Base-by-base conservation (phyloP, 768 basidiomycete genomes). In the Phanerochaete sordida region DNA sequence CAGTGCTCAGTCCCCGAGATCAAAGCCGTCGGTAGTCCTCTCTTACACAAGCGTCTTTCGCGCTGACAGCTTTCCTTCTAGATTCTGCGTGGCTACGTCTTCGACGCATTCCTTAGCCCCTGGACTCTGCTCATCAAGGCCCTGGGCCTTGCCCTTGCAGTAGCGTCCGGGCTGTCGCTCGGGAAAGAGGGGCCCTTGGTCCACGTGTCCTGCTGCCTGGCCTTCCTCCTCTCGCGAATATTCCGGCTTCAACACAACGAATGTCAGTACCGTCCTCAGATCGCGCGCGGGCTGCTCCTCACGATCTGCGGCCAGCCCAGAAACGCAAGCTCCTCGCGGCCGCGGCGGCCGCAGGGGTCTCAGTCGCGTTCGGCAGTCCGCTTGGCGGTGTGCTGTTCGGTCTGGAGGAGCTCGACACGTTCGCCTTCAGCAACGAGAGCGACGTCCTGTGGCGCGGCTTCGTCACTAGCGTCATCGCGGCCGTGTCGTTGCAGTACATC, bases 141-240 rank as follows among this genome's bases (percentile, higher is more conserved):
- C 0, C 74, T 94, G 31, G 93, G 93, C 15, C 78, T 95, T 45
- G 89, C 91, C 1, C 81, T 96, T 4, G 81, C 90, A 1, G 93
- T 95, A 15, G 92, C 90, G 0, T 93, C 91, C 3, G 93, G 93
- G 0, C 77, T 95, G 19, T 91, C 90, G 1, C 75, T 95, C 26
- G 91, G 91, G 23, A 93, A 93, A 75, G 92, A 93, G 78, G 93
- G 92, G 0, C 93, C 92, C 3, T 75, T 95, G 30, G 90, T 94
- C 0, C 93, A 95, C 68, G 89, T 96, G 56, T 80, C 90, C 2
- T 89, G 88, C 59, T 93, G 92, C 70, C 82, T 92, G 75, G 90
- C 90, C 7, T 88, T 84, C 68, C 77, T 91, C 37, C 71, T 89
- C 33, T 85, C 86, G 3, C 74, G 84, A 3, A 69, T 86, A 45